Percentiles rank a stretch among this genome's conserved stretches.
Evolutionary conservation across 2,329 filamentous ascomycete genomes (phyloP).

Genomic region (Xylaria polymorpha): DNA sequence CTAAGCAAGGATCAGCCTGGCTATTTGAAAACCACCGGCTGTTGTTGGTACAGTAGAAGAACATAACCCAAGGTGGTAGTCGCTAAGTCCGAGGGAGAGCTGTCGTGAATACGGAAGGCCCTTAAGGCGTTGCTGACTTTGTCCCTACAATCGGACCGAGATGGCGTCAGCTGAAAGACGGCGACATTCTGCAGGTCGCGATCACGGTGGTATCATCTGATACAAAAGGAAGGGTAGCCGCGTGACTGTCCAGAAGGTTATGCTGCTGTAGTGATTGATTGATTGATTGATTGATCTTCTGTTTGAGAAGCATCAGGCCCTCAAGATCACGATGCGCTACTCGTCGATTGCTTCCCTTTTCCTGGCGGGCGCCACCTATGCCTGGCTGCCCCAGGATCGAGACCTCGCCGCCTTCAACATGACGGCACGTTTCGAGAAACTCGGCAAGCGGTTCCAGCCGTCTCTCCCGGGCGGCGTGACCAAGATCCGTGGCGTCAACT

Average conservation of each 20-base stretch:
- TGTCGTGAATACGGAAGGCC: conserved; percentile 27
- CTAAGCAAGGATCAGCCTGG: conserved; percentile 7
- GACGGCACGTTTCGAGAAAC: conserved; percentile 48
- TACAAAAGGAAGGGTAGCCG: conserved; percentile 15
- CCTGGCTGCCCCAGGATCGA: conserved; percentile 50
- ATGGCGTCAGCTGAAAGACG: conserved; percentile 9
- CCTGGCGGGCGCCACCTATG: conserved; percentile 42
- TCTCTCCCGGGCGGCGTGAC: conserved; percentile 41
- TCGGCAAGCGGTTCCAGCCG: conserved; percentile 51
- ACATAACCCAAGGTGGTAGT: conserved; percentile 7
- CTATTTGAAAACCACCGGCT: conserved; percentile 10
- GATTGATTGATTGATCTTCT: neutral
- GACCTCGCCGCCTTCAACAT: conserved; percentile 51
- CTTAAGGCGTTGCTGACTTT: neutral
- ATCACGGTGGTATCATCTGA: conserved; percentile 1
- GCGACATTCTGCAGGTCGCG: neutral
- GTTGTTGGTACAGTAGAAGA: neutral
- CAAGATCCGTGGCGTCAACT: conserved; percentile 45
- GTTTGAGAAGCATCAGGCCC: conserved; percentile 4
- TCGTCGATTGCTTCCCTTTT: conserved; percentile 43
- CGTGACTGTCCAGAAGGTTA: neutral
- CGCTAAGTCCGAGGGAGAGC: conserved; percentile 2
- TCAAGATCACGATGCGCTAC: conserved; percentile 41
- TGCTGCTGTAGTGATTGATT: neutral
- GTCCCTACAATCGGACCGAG: conserved; percentile 31